These are phyloP conservation scores for Tricharina praecox DNA, from an alignment of 495 filamentous ascomycete genomes.

Conservation along the genomic window DNA sequence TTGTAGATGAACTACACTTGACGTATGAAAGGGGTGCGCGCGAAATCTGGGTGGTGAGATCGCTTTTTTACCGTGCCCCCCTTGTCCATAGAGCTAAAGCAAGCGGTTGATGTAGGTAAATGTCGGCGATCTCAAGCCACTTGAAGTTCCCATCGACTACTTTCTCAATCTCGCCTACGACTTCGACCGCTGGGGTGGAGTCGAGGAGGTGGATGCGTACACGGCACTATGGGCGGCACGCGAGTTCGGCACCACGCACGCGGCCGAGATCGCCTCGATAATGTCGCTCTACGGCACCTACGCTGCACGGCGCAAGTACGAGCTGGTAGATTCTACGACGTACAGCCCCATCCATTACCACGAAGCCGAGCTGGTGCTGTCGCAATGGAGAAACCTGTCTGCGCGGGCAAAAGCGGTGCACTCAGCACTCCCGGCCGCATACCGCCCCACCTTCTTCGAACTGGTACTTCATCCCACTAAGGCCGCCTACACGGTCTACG, in stretches of 20 bases:
- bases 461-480: constrained; percentile 51
- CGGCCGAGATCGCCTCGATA: constrained; percentile 36
- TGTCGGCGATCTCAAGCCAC: constrained; percentile 54
- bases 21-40: constrained; percentile 45
- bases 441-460: constrained; percentile 48
- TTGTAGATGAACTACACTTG: constrained; percentile 48
- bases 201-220: constrained; percentile 41
- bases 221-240: constrained; percentile 40
- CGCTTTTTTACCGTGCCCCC: background rate
- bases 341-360: constrained; percentile 55
- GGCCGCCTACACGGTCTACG: constrained; percentile 42
- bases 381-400: constrained; percentile 44
- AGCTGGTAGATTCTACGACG: constrained; percentile 44
- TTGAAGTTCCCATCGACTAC: constrained; percentile 52
- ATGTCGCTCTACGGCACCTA: constrained; percentile 47
- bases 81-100: too few relatives aligned
- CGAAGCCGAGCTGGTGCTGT: constrained; percentile 47
- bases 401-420: constrained; percentile 40
- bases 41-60: constrained; percentile 49
- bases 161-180: constrained; percentile 54
- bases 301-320: constrained; percentile 48
- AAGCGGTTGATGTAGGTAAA: too few relatives aligned
- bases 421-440: constrained; percentile 32
- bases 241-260: constrained; percentile 39
- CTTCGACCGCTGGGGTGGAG: constrained; percentile 34